Evolutionary conservation across 2,329 filamentous ascomycete species (phyloP), one percentile per base, ranked within the genome.

Genomic region (Beauveria medogensis): DNA sequence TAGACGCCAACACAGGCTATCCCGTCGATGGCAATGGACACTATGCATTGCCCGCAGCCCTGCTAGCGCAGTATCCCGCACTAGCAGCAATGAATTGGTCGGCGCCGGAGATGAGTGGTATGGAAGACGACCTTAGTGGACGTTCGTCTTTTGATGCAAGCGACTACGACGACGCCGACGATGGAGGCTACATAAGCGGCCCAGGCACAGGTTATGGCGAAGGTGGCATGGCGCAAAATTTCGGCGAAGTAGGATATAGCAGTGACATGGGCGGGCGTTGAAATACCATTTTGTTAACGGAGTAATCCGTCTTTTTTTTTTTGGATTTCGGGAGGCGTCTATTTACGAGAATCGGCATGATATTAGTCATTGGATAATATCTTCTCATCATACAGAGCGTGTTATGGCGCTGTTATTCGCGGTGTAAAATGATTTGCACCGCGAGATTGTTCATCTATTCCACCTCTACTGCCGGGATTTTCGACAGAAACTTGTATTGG

Each of bases 21-120:
- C 83, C 75, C 1, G 80, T 86, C 67, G 82, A 85, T 66, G 69
- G 80, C 3, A 75, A 75, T 57, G 80, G 81, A 58, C 79, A 82
- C 62, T 90, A 89, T 70, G 79, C 82, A 43, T 80, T 97, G n/a
- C 94, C 94, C 1, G 90, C 90, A 4, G 93, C 93, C 1, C 78
- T 99, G 55, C 78, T 97, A 44, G 89, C 90, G 20, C 94, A 97
- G 70, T 97, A 97, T 73, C 94, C 94, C 14, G 92, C 91, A 4
- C 78, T 99, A n/a, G 92, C 92, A 26, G 89, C 87, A 59, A 83
- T 97, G 71, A 92, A 93, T 69, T 97, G 93, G 92, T 82, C 83
- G 20, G 71, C 75, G 12, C 70, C 73, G 22, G 83, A 87, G 58
- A 82, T 95, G 70, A 83, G 87, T 47, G 85, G 85, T 20, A 80